These are phyloP conservation scores for Globisporangium sylvaticum DNA, from an alignment of 352 stramenopile species.

Conservation along the genomic window DNA sequence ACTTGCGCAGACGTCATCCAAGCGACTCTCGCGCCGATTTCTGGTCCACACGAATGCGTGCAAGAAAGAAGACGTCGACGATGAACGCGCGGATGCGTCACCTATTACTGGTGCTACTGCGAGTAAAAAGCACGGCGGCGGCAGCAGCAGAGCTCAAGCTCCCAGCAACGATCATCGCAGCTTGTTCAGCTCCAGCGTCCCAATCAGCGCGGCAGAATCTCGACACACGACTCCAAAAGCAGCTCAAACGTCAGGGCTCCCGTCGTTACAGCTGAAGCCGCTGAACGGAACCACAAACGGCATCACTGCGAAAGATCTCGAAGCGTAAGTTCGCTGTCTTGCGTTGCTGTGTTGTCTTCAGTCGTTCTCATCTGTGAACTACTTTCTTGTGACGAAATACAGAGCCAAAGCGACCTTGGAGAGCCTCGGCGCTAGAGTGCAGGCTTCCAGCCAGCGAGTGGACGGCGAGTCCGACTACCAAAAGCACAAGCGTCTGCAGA, in stretches of 20 bases:
- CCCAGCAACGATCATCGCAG: slow-evolving; percentile 6
- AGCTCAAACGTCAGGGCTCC: background rate
- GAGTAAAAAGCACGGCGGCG: background rate
- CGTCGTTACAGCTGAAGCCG: background rate
- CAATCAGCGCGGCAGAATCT: background rate
- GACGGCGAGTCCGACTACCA: slow-evolving; percentile 28
- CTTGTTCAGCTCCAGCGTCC: slow-evolving; percentile 6
- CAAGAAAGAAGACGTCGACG: slow-evolving; percentile 12
- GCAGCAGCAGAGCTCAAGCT: background rate
- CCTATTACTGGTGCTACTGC: background rate
- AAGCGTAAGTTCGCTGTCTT: slow-evolving; percentile 11
- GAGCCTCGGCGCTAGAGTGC: slow-evolving; percentile 9
- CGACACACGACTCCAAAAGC: background rate
- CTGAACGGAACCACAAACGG: background rate
- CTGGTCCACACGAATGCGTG: slow-evolving; percentile 18
- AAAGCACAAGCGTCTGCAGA: slow-evolving; percentile 35
- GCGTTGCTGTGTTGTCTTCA: background rate
- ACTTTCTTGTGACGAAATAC: background rate
- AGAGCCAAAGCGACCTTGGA: slow-evolving; percentile 16
- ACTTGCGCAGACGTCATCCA: slow-evolving; percentile 7
- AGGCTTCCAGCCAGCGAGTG: slow-evolving; percentile 7
- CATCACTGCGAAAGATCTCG: slow-evolving; percentile 12
- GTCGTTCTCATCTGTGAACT: background rate
- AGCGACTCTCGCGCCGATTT: background rate
- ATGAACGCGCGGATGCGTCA: slow-evolving; percentile 4